Conservation (phyloP, 768 basidiomycete genomes). For the Trichaptum fuscoviolaceum region DNA sequence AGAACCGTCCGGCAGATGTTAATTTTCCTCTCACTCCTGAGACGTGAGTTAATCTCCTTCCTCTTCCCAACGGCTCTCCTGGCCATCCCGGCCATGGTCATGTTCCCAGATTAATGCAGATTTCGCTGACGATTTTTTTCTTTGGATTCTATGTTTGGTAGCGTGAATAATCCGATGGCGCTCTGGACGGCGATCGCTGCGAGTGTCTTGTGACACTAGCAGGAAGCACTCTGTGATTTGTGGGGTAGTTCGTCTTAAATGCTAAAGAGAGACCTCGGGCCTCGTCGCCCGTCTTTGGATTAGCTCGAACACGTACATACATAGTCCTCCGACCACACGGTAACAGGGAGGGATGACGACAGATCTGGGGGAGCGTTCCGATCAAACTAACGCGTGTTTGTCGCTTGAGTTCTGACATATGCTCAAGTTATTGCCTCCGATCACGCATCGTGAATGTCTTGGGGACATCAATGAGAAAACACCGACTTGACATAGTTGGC, state of each 20-base stretch:
- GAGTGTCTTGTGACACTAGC: conserved; percentile 3
- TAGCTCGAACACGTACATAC: background rate
- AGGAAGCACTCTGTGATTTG: background rate
- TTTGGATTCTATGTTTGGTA: conserved; percentile 17
- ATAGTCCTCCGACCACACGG: background rate
- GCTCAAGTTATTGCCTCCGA: background rate
- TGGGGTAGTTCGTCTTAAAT: background rate
- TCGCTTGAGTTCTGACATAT: background rate
- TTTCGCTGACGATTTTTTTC: background rate
- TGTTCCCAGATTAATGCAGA: background rate
- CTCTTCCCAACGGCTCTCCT: background rate
- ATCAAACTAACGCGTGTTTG: background rate
- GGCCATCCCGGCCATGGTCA: background rate
- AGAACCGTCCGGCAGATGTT: conserved; percentile 47
- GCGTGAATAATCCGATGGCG: conserved; percentile 50
- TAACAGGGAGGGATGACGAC: background rate
- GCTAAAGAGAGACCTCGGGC: background rate
- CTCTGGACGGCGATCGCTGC: conserved; percentile 49
- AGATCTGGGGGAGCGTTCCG: background rate
- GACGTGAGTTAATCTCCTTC: conserved; percentile 33
- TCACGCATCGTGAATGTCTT: background rate
- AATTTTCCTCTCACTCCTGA: conserved; percentile 45
- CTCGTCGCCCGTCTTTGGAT: background rate
- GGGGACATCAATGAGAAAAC: background rate
- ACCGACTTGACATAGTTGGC: background rate